Conservation (phyloP, 495 filamentous ascomycete genomes). For the Lepidopterella palustris region DNA sequence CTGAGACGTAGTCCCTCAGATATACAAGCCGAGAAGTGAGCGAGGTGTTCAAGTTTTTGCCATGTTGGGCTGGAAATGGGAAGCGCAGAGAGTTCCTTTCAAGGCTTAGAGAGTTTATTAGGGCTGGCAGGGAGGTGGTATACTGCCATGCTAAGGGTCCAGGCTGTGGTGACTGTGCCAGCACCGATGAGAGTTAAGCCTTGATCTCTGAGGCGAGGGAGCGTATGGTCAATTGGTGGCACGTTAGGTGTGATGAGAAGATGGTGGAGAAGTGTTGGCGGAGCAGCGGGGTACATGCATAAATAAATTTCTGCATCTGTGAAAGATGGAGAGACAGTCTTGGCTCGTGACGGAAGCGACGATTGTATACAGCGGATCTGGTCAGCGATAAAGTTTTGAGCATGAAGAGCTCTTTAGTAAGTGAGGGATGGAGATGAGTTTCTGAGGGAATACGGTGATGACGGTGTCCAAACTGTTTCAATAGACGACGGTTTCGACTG, state of each 20-base stretch:
- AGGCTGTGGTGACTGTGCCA: constrained; percentile 24
- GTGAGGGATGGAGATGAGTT: constrained; percentile 6
- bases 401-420: constrained; percentile 13
- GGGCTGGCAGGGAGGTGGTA: constrained; percentile 27
- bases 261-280: constrained; percentile 2
- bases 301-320: no score
- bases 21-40: constrained; percentile 45
- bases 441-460: constrained; percentile 1
- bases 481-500: constrained; percentile 7
- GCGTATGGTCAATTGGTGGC: constrained; percentile 17
- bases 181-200: constrained; percentile 21
- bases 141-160: constrained; percentile 6
- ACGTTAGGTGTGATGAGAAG: neutral
- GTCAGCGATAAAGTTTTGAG: neutral
- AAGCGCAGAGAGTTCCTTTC: constrained; percentile 7
- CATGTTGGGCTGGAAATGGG: constrained; percentile 27
- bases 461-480: constrained; percentile 15
- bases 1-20: constrained; percentile 43
- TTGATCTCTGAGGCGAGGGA: constrained; percentile 24
- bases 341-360: no score
- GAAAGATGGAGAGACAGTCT: no score
- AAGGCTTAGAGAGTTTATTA: constrained; percentile 4
- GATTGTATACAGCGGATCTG: constrained; percentile 1
- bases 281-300: no score
- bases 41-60: constrained; percentile 45